phyloP scores from a whole-genome alignment of 495 filamentous ascomycete species.

The Aspergillus incahuasiensis region DNA sequence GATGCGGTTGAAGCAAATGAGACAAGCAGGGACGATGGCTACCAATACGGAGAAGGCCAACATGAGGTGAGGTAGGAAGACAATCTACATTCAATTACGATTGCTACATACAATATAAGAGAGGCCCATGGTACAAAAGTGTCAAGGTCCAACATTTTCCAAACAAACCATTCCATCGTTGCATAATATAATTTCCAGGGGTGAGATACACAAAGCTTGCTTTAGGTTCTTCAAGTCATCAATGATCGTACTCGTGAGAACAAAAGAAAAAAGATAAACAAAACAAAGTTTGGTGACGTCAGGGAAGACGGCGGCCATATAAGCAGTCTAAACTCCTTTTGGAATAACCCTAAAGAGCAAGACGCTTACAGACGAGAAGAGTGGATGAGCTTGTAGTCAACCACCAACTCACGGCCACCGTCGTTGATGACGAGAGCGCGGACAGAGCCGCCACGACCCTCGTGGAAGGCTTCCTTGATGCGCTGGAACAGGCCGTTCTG shows the following conservation, averaged over 20 bases:
- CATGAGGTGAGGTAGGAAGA: constrained; percentile 1
- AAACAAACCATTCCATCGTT: constrained; percentile 19
- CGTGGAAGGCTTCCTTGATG: constrained; percentile 79
- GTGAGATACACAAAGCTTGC: constrained; percentile 17
- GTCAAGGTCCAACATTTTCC: constrained; percentile 11
- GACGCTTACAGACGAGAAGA: constrained; percentile 58
- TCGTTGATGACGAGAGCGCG: constrained; percentile 95
- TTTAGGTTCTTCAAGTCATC: constrained; percentile 17
- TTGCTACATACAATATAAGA: constrained; percentile 22
- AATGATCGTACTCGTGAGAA: constrained; percentile 19
- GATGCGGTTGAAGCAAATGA: too few species aligned
- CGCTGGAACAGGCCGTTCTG: constrained; percentile 83
- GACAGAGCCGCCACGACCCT: constrained; percentile 89
- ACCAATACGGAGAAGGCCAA: not conserved
- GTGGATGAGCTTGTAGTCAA: constrained; percentile 98
- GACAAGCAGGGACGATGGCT: too few species aligned
- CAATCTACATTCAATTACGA: constrained; percentile 19
- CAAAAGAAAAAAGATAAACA: not conserved
- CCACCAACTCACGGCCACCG: constrained; percentile 87
- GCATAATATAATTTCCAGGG: constrained; percentile 16
- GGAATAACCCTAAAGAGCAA: constrained; percentile 4
- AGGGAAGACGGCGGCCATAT: not conserved
- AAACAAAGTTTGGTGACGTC: constrained; percentile 13
- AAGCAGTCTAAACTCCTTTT: not conserved
- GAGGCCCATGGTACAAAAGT: constrained; percentile 19